Evolutionary conservation across 139 green algal species (phyloP).

Genomic region (Edaphochlamys debaryana): DNA sequence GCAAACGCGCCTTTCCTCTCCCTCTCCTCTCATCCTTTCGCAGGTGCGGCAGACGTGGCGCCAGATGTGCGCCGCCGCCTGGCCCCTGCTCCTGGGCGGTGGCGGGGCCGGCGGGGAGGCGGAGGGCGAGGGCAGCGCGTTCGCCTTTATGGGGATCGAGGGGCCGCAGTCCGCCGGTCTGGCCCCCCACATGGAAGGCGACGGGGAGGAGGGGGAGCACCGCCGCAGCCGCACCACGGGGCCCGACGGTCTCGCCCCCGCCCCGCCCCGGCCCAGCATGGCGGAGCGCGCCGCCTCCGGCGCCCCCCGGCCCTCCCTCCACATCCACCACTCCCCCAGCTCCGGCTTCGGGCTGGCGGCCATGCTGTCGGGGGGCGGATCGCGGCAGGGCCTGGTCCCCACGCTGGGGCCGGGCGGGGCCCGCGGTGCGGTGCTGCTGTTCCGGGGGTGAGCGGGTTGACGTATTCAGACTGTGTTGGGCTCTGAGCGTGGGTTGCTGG

Average conservation of each 20-base stretch:
- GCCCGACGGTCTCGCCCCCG: neutral
- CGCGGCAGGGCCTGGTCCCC: neutral
- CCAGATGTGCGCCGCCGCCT: neutral
- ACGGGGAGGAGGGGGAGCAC: no score
- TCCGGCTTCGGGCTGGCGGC: neutral
- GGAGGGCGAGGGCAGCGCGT: no score
- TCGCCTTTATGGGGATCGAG: no score
- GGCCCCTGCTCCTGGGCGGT: neutral
- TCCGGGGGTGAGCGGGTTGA: constrained; percentile 23
- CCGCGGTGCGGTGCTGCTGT: constrained; percentile 10
- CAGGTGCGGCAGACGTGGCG: constrained; percentile 33
- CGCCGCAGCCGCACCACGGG: neutral
- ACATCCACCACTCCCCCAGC: neutral
- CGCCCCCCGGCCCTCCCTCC: no score
- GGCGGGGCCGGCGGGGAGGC: neutral
- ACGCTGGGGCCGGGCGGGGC: no score
- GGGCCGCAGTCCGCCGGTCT: no score
- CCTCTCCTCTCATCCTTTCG: no score
- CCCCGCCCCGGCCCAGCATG: neutral
- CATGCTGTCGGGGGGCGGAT: neutral
- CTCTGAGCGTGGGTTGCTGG: no score
- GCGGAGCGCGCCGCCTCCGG: no score
- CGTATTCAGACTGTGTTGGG: no score
- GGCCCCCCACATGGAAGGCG: no score
- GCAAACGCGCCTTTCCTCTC: no score